phyloP scores from a whole-genome alignment of 2,329 filamentous ascomycete species.

The Hyphodiscus sp. region DNA sequence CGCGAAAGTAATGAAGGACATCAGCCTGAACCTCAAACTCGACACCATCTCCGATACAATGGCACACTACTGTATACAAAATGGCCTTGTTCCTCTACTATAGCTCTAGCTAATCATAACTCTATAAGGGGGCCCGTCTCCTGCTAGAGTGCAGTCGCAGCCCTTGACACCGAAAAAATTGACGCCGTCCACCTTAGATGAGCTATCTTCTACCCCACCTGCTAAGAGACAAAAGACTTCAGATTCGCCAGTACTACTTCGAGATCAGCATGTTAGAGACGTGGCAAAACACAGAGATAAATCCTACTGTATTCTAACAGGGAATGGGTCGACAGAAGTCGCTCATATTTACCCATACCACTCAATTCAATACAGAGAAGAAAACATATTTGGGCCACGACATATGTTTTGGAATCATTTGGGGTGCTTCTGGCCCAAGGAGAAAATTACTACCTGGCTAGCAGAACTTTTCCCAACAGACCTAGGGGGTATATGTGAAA shows the following conservation, averaged over 20 bases:
- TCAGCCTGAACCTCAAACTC: too few relatives aligned
- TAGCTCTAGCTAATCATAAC: conserved; percentile 10
- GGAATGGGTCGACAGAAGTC: not conserved
- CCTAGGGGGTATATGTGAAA: conserved; percentile 2
- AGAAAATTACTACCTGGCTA: conserved; percentile 14
- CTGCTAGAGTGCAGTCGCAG: not conserved
- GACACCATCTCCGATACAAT: too few relatives aligned
- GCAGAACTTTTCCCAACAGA: conserved; percentile 11
- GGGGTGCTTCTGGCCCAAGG: conserved; percentile 10
- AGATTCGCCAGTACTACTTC: conserved; percentile 13
- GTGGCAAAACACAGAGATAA: conserved; percentile 8
- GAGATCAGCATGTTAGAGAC: not conserved
- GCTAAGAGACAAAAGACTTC: too few relatives aligned
- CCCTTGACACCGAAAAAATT: too few relatives aligned
- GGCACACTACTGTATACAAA: conserved; percentile 10
- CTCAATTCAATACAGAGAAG: conserved; percentile 2
- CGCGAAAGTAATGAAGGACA: too few relatives aligned
- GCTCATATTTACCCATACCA: conserved; percentile 14
- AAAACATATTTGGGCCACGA: conserved; percentile 8
- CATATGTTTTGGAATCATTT: conserved; percentile 11
- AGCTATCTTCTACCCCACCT: conserved; percentile 4
- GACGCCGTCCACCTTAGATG: not conserved
- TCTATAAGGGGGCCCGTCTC: conserved; percentile 12
- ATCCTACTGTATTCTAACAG: conserved; percentile 10
- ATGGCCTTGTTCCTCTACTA: conserved; percentile 2